Base-by-base conservation (phyloP, 257 asterid genomes). In the Catharanthus roseus region DNA sequence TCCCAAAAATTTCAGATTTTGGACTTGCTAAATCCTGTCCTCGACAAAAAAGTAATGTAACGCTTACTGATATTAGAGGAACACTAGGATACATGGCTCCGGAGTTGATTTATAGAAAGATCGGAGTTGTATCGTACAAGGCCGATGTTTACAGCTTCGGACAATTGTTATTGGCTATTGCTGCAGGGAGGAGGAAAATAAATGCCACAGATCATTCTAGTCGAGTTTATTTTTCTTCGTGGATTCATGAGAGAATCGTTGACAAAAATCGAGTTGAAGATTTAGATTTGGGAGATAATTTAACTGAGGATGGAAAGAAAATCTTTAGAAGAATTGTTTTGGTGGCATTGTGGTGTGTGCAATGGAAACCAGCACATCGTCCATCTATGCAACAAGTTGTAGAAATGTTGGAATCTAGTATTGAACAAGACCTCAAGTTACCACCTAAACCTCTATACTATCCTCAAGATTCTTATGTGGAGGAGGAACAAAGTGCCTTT, bases 51-150 rank as follows among this genome's bases (percentile, higher is more conserved):
- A 71, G 4, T 54, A n/a, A 47, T 3, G 75, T 65, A 1, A 42
- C 77, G 16, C 75, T 71, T 5, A 75, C 80, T 0, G 69, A 58
- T 5, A 49, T 54, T 4, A 72, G 68, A 73, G 80, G 83, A 34
- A 79, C 78, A 9, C 24, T 79, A 24, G 83, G 80, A 0, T 79
- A 79, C 71, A 69, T 75, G 21, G 75, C 83, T 6, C 83, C 77
- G 0, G 80, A 79, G 44, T 19, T 75, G 28, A 26, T 79, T 23
- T 75, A 36, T 34, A 71, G 62, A 28, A 36, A 73, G 23, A 60
- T 71, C 1, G 80, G 83, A 13, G 54, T 23, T 0, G 79, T 72
- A 1, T 75, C 83, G 0, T 10, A 51, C 33, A 79, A 79, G 36
- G 60, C 70, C 1, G 80, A 72, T 75, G 80, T 79, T 12, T 79